Conservation (phyloP, 805 yeast genomes). For the Saturnispora gosingensis region DNA sequence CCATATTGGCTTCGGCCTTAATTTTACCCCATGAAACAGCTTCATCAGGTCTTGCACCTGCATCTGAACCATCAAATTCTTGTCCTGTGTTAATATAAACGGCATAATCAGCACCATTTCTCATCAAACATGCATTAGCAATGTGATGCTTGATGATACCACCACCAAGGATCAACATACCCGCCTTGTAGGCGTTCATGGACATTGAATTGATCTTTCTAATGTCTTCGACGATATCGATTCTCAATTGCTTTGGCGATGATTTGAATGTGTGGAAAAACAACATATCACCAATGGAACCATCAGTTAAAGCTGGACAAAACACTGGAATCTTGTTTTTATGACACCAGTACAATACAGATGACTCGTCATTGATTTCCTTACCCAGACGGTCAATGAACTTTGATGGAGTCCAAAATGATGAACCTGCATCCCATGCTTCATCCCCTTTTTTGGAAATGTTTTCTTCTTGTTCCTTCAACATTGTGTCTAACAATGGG, state of each 20-base stretch:
- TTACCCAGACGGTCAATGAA: constrained; percentile 89
- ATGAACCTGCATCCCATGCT: constrained; percentile 53
- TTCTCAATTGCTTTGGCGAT: constrained; percentile 78
- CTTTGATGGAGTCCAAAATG: constrained; percentile 91
- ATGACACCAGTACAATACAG: constrained; percentile 97
- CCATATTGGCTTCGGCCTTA: constrained; percentile 84
- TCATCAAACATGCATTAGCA: constrained; percentile 96
- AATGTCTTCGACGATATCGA: constrained; percentile 92
- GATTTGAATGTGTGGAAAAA: constrained; percentile 97
- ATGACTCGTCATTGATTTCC: constrained; percentile 87
- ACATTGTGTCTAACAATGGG: constrained; percentile 79
- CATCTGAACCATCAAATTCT: constrained; percentile 98
- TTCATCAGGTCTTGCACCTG: constrained; percentile 99
- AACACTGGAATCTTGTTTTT: constrained; percentile 93
- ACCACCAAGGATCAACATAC: constrained; percentile 95
- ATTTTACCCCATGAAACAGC: constrained; percentile 99
- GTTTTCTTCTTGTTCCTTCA: constrained; percentile 77
- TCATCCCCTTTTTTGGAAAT: constrained; percentile 45
- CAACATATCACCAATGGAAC: constrained; percentile 97
- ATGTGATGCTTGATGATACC: constrained; percentile 96
- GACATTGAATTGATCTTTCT: constrained; percentile 86
- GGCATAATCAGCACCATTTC: constrained; percentile 98
- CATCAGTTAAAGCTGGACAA: constrained; percentile 97
- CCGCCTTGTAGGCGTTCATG: constrained; percentile 90
- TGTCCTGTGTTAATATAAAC: constrained; percentile 97